Evolutionary conservation across 495 filamentous ascomycete genomes (phyloP).

Genomic region (Lasiosphaeriaceae sp.): DNA sequence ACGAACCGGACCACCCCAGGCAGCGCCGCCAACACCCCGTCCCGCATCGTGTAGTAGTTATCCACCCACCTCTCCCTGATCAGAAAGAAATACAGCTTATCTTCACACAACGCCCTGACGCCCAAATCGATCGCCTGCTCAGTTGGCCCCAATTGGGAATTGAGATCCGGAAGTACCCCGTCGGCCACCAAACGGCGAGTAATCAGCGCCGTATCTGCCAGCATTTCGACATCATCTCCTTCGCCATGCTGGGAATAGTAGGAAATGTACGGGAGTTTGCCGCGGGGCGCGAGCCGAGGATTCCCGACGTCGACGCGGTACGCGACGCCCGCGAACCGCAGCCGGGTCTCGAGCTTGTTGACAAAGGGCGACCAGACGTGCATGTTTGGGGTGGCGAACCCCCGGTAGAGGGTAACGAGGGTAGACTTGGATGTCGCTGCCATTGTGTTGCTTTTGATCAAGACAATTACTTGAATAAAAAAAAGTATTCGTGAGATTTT

Average conservation of each 20-base stretch:
- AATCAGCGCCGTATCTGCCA: slow-evolving; percentile 55
- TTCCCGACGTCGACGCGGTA: slow-evolving; percentile 48
- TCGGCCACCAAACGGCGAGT: slow-evolving; percentile 37
- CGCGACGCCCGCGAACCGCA: slow-evolving; percentile 49
- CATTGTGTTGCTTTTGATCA: background rate
- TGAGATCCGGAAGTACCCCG: slow-evolving; percentile 45
- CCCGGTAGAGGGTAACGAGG: slow-evolving; percentile 50
- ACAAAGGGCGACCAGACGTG: slow-evolving; percentile 65
- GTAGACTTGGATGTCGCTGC: slow-evolving; percentile 6
- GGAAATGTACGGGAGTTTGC: slow-evolving; percentile 59
- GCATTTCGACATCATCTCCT: slow-evolving; percentile 5
- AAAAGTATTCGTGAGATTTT: too few species aligned
- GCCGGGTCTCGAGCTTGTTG: slow-evolving; percentile 59
- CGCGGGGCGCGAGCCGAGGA: slow-evolving; percentile 40
- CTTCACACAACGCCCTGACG: slow-evolving; percentile 54
- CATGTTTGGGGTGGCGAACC: slow-evolving; percentile 33
- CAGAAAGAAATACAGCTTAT: slow-evolving; percentile 55
- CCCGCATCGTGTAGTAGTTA: slow-evolving; percentile 61
- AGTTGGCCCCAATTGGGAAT: slow-evolving; percentile 31
- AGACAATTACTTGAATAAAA: too few species aligned
- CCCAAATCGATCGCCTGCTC: slow-evolving; percentile 48
- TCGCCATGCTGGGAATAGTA: too few species aligned
- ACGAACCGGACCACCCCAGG: slow-evolving; percentile 51
- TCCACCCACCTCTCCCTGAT: slow-evolving; percentile 52
- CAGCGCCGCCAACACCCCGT: slow-evolving; percentile 42